Percentiles rank a stretch among this genome's conserved stretches.
phyloP scores from a whole-genome alignment of 2,329 filamentous ascomycete genomes.

The Phyllosticta capitalensis region DNA sequence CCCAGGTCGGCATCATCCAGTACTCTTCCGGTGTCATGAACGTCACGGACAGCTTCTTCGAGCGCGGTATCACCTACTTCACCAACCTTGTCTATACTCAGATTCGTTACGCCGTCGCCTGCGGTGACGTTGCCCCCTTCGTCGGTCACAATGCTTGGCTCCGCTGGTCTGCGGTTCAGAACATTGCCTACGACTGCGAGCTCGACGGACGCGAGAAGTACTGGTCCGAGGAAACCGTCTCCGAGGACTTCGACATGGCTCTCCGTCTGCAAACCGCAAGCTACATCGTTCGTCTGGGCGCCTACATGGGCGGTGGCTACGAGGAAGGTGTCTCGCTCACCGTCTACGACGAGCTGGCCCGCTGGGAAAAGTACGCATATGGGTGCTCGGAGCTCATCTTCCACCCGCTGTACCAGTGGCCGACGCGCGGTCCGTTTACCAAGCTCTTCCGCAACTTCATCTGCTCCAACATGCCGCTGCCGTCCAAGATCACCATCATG shows the following conservation, averaged over 20 bases:
- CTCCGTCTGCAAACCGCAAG: constrained; percentile 63
- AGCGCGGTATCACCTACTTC: constrained; percentile 35
- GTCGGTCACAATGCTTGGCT: constrained; percentile 74
- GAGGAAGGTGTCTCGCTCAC: constrained; percentile 77
- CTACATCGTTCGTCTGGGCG: constrained; percentile 63
- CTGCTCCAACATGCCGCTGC: constrained; percentile 62
- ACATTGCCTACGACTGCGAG: constrained; percentile 60
- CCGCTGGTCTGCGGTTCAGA: constrained; percentile 65
- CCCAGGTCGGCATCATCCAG: constrained; percentile 62
- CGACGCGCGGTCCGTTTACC: constrained; percentile 65
- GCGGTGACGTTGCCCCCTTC: constrained; percentile 68
- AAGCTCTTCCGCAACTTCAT: constrained; percentile 68
- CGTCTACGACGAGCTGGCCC: constrained; percentile 73
- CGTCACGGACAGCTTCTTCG: constrained; percentile 58
- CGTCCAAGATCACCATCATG: constrained; percentile 65
- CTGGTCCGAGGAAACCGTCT: constrained; percentile 73
- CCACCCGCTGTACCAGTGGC: constrained; percentile 66
- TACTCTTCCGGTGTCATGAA: constrained; percentile 51
- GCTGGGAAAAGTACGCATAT: constrained; percentile 83
- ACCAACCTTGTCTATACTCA: constrained; percentile 64
- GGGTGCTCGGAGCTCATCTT: constrained; percentile 77
- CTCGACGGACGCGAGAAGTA: constrained; percentile 64
- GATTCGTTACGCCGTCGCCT: constrained; percentile 67
- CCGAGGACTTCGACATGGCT: constrained; percentile 76
- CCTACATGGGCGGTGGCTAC: constrained; percentile 67